A percentile compares a stretch with the other conserved stretches of the same genome.
Conservation (phyloP, 495 filamentous ascomycete genomes). For the Penicillium crystallinum region DNA sequence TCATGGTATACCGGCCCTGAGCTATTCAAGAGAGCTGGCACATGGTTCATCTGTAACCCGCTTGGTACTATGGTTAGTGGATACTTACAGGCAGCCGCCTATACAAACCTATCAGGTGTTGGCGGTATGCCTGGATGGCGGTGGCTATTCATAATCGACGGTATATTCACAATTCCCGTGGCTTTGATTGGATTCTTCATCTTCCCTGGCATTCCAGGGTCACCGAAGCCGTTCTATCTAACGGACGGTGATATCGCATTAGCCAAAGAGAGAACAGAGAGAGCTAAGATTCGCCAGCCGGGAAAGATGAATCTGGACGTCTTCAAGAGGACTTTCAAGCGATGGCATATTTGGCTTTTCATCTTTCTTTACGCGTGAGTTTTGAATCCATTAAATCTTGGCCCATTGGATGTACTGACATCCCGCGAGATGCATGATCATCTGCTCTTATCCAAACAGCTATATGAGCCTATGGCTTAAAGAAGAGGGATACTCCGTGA, state of each 20-base stretch:
- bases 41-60: constrained; percentile 36
- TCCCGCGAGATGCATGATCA: constrained; percentile 36
- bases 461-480: constrained; percentile 49
- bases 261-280: constrained; percentile 29
- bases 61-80: constrained; percentile 35
- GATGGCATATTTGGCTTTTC: constrained; percentile 49
- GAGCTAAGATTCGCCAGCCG: constrained; percentile 26
- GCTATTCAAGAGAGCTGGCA: constrained; percentile 34
- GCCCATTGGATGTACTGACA: background rate
- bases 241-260: constrained; percentile 31
- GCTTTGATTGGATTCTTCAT: constrained; percentile 40
- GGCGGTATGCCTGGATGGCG: constrained; percentile 44
- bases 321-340: constrained; percentile 35
- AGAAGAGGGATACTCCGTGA: constrained; percentile 40
- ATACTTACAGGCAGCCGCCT: constrained; percentile 43
- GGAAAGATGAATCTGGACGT: constrained; percentile 36
- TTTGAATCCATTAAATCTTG: too few relatives aligned
- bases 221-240: constrained; percentile 38
- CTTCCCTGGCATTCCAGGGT: constrained; percentile 47
- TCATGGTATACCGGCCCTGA: constrained; percentile 39
- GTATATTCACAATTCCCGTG: constrained; percentile 46
- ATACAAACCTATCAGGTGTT: constrained; percentile 41
- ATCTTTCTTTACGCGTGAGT: constrained; percentile 39
- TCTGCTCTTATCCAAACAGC: constrained; percentile 30
- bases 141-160: constrained; percentile 48